Base-by-base conservation (phyloP, 495 filamentous ascomycete species). In the Pseudoneurospora amorphoporcata region DNA sequence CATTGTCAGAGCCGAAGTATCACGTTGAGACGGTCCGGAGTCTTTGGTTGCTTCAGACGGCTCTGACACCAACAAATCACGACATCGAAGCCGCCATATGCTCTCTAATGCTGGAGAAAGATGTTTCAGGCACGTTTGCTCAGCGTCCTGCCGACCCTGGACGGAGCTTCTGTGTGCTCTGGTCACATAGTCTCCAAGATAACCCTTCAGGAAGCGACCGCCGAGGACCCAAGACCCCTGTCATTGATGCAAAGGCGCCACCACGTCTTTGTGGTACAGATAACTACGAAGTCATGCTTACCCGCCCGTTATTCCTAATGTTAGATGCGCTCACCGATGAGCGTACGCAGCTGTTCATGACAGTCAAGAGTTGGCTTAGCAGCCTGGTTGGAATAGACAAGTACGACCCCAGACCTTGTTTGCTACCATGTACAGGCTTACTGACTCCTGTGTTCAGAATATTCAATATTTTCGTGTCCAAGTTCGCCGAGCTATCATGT, bases 21-120 rank as follows among this genome's bases (percentile, higher is more conserved):
- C 95, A 97, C 78, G 93, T 98, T 32, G 95, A 98, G 80, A 89
- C 93, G 41, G 92, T 96, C 68, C 91, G 92, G 69, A 92, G 89
- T 73, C 81, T 98, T 16, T 96, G 94, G 92, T 88, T 92, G 69
- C 82, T 98, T 58, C 93, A 98, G 75, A 88, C 88, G 0, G 86
- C 82, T 9, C 77, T 88, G 10, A 79, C 82, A n/a, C 75, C 78
- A 0, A 79, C 80, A 1, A 87, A 84, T 71, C 81, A 83, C 40
- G 86, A 88, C 37, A 88, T 97, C 17, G 94, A 98, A 81, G 92
- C 92, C 42, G 88, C 92, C 5, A 90, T 97, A 69, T 89, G 92
- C 42, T 86, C 88, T 38, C 80, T 96, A 19, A 91, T 97, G 86
- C 83, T 91, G 39, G 83, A 87, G 58, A 78, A 83, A 35, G 83